phyloP scores from a whole-genome alignment of 805 yeast species.

The Schizosaccharomyces octosporus region DNA sequence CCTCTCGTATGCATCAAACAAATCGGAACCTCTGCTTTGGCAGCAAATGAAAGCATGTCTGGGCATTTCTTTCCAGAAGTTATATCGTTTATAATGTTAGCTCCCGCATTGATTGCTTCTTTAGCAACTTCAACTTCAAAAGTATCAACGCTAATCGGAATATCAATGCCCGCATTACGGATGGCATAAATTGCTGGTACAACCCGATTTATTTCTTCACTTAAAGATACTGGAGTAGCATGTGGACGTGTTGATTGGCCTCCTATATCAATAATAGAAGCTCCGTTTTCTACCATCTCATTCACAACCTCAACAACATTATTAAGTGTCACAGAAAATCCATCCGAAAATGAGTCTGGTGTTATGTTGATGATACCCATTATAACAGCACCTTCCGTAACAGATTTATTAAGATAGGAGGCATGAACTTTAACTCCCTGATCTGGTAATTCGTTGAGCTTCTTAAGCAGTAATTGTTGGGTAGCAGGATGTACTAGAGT shows the following conservation, averaged over 20 bases:
- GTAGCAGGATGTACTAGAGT: slow-evolving; percentile 32
- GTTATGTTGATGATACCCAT: slow-evolving; percentile 84
- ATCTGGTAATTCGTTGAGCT: background rate
- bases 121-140: slow-evolving; percentile 55
- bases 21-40: slow-evolving; percentile 41
- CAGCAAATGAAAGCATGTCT: slow-evolving; percentile 42
- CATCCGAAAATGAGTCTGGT: slow-evolving; percentile 91
- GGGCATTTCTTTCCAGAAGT: slow-evolving; percentile 56
- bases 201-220: slow-evolving; percentile 49
- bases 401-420: background rate
- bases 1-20: slow-evolving; percentile 74
- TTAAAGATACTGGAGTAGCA: slow-evolving; percentile 30
- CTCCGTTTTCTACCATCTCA: slow-evolving; percentile 30
- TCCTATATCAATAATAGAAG: slow-evolving; percentile 71
- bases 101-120: slow-evolving; percentile 46
- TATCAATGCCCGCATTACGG: slow-evolving; percentile 20
- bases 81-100: slow-evolving; percentile 78
- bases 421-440: background rate
- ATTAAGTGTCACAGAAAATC: slow-evolving; percentile 24
- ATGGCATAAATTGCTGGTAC: slow-evolving; percentile 43
- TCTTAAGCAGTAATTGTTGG: slow-evolving; percentile 33
- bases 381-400: slow-evolving; percentile 14
- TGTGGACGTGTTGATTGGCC: slow-evolving; percentile 90
- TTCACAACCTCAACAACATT: slow-evolving; percentile 23
- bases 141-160: slow-evolving; percentile 66